Percentiles rank a stretch among this genome's conserved stretches.
These are phyloP conservation scores for Neurospora sp. DNA, from an alignment of 495 filamentous ascomycete genomes.

Conservation along the genomic window DNA sequence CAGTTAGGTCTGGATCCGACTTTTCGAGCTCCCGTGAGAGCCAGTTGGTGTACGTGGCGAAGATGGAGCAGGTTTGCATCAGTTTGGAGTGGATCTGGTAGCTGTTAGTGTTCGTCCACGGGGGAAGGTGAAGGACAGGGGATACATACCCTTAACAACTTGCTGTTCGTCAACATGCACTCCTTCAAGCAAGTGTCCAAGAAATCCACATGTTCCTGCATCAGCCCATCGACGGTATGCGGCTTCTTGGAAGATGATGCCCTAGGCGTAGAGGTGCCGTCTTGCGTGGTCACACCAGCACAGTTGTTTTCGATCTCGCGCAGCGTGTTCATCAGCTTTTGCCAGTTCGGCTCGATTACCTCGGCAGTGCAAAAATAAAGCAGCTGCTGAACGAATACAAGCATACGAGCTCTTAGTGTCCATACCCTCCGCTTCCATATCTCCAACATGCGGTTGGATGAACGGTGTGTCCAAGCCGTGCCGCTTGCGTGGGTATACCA, in stretches of 20 bases:
- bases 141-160: slow-evolving; percentile 78
- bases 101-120: too few relatives aligned
- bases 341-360: slow-evolving; percentile 97
- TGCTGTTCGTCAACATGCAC: slow-evolving; percentile 96
- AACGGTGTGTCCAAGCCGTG: slow-evolving; percentile 76
- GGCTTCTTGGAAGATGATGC: slow-evolving; percentile 3
- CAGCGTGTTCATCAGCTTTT: slow-evolving; percentile 75
- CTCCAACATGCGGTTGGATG: slow-evolving; percentile 63
- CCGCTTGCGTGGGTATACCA: slow-evolving; percentile 85
- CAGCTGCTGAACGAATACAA: slow-evolving; percentile 92
- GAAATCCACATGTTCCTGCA: slow-evolving; percentile 99
- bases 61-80: slow-evolving; percentile 84
- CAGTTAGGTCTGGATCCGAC: slow-evolving; percentile 62
- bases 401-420: slow-evolving; percentile 86
- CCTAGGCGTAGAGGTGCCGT: slow-evolving; percentile 14
- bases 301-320: slow-evolving; percentile 49
- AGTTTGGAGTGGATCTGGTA: slow-evolving; percentile 87
- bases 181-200: slow-evolving; percentile 95
- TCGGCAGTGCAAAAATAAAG: slow-evolving; percentile 94
- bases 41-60: slow-evolving; percentile 73
- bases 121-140: too few relatives aligned
- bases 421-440: slow-evolving; percentile 88
- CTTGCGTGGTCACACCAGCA: slow-evolving; percentile 24
- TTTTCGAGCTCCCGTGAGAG: slow-evolving; percentile 69
- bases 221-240: slow-evolving; percentile 91